These are phyloP conservation scores for Austroboletus novae-zelandiae DNA, from an alignment of 1,284 basidiomycete genomes.

Conservation along the genomic window DNA sequence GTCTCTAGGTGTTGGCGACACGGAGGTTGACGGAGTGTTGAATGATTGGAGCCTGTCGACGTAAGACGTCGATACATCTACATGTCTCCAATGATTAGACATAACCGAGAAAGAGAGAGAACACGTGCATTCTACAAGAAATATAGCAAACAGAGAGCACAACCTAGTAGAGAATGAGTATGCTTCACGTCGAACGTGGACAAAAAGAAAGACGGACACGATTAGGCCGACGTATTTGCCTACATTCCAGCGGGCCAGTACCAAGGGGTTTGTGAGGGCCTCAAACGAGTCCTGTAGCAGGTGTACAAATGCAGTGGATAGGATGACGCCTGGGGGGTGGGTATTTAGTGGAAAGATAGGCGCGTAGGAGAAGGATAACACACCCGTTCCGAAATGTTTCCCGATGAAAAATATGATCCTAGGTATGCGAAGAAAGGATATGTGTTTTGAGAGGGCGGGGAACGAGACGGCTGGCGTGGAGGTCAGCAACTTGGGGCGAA, in stretches of 20 bases:
- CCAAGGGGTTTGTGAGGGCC: constrained; percentile 46
- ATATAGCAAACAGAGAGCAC: constrained; percentile 62
- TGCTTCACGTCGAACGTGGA: neutral
- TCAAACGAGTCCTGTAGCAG: constrained; percentile 73
- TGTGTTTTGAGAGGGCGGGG: constrained; percentile 57
- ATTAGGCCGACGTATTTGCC: constrained; percentile 64
- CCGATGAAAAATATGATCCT: constrained; percentile 71
- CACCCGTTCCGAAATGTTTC: constrained; percentile 81
- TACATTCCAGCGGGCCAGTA: constrained; percentile 46
- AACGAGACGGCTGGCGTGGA: constrained; percentile 58
- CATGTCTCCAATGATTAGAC: neutral
- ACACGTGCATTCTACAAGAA: constrained; percentile 73
- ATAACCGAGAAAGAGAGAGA: neutral
- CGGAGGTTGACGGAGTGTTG: constrained; percentile 50
- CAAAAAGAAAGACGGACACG: constrained; percentile 48
- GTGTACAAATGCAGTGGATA: constrained; percentile 78
- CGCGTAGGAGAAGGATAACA: neutral
- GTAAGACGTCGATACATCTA: constrained; percentile 70
- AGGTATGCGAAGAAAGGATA: constrained; percentile 56
- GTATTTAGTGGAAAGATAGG: neutral
- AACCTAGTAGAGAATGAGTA: constrained; percentile 41
- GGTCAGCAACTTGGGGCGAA: neutral
- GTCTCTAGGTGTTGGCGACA: constrained; percentile 18
- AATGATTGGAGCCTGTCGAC: constrained; percentile 66
- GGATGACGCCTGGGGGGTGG: constrained; percentile 56